phyloP scores from a whole-genome alignment of 495 filamentous ascomycete species.

The Aspergillus biplanus region DNA sequence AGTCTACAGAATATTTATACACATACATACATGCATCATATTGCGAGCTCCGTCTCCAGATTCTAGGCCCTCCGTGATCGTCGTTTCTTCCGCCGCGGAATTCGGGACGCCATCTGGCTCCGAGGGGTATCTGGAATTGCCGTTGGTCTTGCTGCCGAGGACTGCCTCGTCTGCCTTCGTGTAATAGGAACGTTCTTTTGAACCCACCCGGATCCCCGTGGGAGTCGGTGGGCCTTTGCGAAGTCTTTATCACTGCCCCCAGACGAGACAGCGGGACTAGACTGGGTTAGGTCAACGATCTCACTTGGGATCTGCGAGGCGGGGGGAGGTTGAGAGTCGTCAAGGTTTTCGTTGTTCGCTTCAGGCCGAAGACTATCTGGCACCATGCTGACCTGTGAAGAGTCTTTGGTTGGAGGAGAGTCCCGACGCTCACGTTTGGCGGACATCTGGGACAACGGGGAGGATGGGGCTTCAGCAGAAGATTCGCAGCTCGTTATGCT shows the following conservation, averaged over 20 bases:
- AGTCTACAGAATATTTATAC: conserved; percentile 7
- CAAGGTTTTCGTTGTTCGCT: neutral
- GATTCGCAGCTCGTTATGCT: conserved; percentile 8
- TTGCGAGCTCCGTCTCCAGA: neutral
- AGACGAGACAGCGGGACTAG: conserved; percentile 40
- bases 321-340: conserved; percentile 5
- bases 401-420: conserved; percentile 6
- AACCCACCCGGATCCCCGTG: conserved; percentile 42
- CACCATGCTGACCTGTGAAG: conserved; percentile 18
- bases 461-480: conserved; percentile 16
- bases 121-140: neutral
- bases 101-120: neutral
- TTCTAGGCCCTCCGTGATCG: neutral
- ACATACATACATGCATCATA: conserved; percentile 12
- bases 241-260: conserved; percentile 35
- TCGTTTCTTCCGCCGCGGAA: conserved; percentile 8
- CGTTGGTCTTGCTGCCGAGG: conserved; percentile 23
- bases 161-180: conserved; percentile 24
- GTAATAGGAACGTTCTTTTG: conserved; percentile 31
- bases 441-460: conserved; percentile 23
- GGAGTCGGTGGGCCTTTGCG: conserved; percentile 34
- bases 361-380: conserved; percentile 11
- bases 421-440: conserved; percentile 1
- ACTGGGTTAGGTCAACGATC: conserved; percentile 49
- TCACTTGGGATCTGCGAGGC: conserved; percentile 31